A percentile compares a stretch with the other conserved stretches of the same genome.
phyloP scores from a whole-genome alignment of 495 filamentous ascomycete genomes.

The Halenospora varia region DNA sequence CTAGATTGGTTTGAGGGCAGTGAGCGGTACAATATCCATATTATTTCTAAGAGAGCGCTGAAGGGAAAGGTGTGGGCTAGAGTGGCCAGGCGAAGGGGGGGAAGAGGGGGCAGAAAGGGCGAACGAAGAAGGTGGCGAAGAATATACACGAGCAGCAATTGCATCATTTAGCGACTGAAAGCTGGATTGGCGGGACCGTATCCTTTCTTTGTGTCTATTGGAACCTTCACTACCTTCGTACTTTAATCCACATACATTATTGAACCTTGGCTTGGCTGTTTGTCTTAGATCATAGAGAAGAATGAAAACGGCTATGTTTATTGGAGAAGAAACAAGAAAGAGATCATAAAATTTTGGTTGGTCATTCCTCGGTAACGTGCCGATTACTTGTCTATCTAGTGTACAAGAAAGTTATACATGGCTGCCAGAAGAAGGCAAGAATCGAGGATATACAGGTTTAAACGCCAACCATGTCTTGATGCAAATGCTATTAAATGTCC shows the following conservation, averaged over 20 bases:
- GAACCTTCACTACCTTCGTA: not conserved
- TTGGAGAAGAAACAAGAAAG: not conserved
- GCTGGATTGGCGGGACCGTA: not conserved
- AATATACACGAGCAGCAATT: too few species aligned
- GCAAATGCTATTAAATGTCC: conserved; percentile 1
- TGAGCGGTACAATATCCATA: too few species aligned
- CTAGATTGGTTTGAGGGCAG: too few species aligned
- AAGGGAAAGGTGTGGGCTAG: not conserved
- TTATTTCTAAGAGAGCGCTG: not conserved
- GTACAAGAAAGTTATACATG: not conserved
- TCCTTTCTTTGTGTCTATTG: not conserved
- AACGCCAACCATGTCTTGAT: not conserved
- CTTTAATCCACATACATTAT: not conserved
- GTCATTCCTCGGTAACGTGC: too few species aligned
- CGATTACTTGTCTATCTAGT: too few species aligned
- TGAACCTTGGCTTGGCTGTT: not conserved
- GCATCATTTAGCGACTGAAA: not conserved
- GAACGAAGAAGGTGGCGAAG: too few species aligned
- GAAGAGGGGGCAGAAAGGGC: too few species aligned
- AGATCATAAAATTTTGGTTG: not conserved
- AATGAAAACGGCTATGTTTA: too few species aligned
- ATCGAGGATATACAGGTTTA: not conserved
- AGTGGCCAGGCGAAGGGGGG: too few species aligned
- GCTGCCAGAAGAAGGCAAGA: not conserved
- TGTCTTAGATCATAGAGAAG: too few species aligned